Conservation (phyloP, 805 yeast species). For the Myxozyma neotropica region DNA sequence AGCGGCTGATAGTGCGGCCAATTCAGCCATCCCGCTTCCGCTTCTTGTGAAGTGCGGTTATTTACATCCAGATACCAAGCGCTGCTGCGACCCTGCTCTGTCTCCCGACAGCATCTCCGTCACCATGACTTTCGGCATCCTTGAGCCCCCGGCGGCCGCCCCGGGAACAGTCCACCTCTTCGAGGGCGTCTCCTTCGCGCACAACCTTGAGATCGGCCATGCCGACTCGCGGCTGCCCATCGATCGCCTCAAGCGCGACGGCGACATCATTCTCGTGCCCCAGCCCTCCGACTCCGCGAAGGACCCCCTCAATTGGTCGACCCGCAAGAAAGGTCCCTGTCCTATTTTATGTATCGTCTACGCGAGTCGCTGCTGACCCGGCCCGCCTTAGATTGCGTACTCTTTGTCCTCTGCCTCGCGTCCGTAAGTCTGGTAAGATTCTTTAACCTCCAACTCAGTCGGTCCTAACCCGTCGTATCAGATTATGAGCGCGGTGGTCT, state of each 20-base stretch:
- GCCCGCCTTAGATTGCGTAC: constrained; percentile 9
- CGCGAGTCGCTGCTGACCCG: not conserved
- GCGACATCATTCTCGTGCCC: constrained; percentile 58
- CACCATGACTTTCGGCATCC: constrained; percentile 32
- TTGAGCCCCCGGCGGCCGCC: constrained; percentile 24
- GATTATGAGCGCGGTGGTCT: constrained; percentile 25
- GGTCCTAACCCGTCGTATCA: not conserved
- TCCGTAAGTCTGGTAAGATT: not conserved
- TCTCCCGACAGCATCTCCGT: too few relatives aligned
- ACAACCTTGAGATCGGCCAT: constrained; percentile 7
- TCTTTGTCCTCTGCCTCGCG: constrained; percentile 28
- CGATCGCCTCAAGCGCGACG: constrained; percentile 45
- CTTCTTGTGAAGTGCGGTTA: too few relatives aligned
- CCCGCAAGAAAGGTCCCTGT: constrained; percentile 23
- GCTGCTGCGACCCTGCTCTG: too few relatives aligned
- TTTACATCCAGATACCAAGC: too few relatives aligned
- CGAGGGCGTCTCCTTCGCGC: constrained; percentile 6
- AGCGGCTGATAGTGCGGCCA: too few relatives aligned
- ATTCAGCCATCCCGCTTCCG: too few relatives aligned
- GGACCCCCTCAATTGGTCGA: constrained; percentile 70
- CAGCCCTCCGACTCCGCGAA: constrained; percentile 69
- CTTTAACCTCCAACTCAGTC: not conserved
- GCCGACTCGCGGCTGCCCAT: not conserved
- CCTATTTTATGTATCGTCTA: not conserved
- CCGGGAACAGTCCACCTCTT: constrained; percentile 30